Evolutionary conservation across 768 basidiomycete species (phyloP), one percentile per base, ranked within the genome.

Genomic region (Rhizopogon sp.): DNA sequence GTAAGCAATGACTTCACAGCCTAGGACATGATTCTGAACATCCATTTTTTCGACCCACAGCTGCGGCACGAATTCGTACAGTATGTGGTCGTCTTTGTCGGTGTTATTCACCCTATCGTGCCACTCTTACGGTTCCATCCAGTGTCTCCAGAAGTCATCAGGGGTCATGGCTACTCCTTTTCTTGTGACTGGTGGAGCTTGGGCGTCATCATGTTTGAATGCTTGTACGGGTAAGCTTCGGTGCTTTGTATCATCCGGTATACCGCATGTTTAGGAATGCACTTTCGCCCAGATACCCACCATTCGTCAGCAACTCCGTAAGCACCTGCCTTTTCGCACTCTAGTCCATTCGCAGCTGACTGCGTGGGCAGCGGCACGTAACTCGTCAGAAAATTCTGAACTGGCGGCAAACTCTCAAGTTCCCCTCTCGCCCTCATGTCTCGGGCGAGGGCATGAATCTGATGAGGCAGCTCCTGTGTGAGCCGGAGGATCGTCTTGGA

Each of bases 141-240:
- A 93, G 91, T 92, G 90, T 91, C 89, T 8, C 91, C 90, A 42
- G 90, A 93, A 69, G 91, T 93, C 44, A 91, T 93, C 66, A 83
- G 90, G 62, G 89, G 90, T 20, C 88, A 91, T 66, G 95, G 94
- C 25, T 98, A 98, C 71, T 84, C 88, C 39, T 95, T 90, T 72
- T 90, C 88, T 37, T 96, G 93, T 67, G 96, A 98, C 67, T 98
- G 94, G 94, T 99, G 96, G 96, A 93, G 90, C 72, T 80, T 98
- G 44, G 95, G 94, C 11, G 89, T 97, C 53, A 98, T 99, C 68
- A 90, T 93, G 85, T 98, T 88, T 65, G 94, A 98, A 70, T 93
- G 91, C 68, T 76, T 97, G 69, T 95, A 93, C 64, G 91, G 90
- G 88, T 91, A 68, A 60, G 84, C 76, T 56, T 66, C 60, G 53